phyloP scores from a whole-genome alignment of 208 protist species.

The Lotmaria passim region DNA sequence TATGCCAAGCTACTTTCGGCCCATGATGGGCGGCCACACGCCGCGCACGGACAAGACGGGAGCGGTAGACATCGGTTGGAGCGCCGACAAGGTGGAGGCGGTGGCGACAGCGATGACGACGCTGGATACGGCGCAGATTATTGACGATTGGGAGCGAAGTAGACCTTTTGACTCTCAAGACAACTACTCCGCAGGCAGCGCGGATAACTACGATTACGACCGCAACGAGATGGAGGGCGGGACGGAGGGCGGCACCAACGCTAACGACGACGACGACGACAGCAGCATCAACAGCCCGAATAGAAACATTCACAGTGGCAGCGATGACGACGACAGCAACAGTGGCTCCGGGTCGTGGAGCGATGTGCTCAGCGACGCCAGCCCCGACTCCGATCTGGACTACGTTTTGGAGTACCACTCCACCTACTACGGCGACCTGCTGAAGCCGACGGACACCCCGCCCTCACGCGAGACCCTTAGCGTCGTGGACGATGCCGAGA shows the following conservation, averaged over 20 bases:
- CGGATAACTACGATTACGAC: not conserved
- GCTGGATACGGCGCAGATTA: slow-evolving; percentile 1
- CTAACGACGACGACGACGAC: not conserved
- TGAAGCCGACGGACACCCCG: slow-evolving; percentile 1
- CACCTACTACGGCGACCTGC: slow-evolving; percentile 17
- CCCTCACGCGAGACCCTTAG: slow-evolving; percentile 10
- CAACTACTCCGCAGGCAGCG: not conserved
- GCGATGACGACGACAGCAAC: not conserved
- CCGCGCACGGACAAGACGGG: not conserved
- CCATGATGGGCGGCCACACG: not conserved
- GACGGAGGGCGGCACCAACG: too few relatives aligned
- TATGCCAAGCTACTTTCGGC: slow-evolving; percentile 7
- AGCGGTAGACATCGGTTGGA: too few relatives aligned
- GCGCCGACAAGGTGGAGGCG: too few relatives aligned
- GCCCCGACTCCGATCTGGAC: slow-evolving; percentile 14
- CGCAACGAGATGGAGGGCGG: too few relatives aligned
- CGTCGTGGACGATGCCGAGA: not conserved
- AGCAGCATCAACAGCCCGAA: too few relatives aligned
- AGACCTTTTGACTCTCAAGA: not conserved
- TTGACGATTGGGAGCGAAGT: not conserved
- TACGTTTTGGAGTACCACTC: slow-evolving; percentile 22
- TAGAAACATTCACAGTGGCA: too few relatives aligned
- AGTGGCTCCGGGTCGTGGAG: not conserved
- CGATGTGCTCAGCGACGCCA: not conserved
- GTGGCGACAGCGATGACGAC: too few relatives aligned